These are phyloP conservation scores for Pittosporum tobira DNA, from an alignment of 129 eudicot genomes.

Conservation along the genomic window DNA sequence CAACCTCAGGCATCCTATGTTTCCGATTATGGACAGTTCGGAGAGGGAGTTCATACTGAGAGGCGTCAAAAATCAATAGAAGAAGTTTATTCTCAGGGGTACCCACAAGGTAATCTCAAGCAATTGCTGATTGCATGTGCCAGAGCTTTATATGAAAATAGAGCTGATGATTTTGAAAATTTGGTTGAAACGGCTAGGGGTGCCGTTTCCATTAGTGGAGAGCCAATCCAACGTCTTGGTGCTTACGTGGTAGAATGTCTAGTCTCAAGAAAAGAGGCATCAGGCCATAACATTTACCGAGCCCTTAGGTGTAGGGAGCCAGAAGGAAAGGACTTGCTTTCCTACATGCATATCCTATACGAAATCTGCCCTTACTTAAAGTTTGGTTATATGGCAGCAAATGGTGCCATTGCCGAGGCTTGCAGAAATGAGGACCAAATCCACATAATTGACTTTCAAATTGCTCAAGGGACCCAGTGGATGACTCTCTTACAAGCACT, in stretches of 20 bases:
- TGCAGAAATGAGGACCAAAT: slow-evolving; percentile 20
- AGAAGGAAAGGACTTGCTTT: slow-evolving; percentile 17
- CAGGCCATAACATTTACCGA: slow-evolving; percentile 36
- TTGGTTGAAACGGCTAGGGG: slow-evolving; percentile 19
- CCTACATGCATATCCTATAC: slow-evolving; percentile 27
- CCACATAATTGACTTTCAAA: slow-evolving; percentile 21
- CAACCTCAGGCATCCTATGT: slow-evolving; percentile 12
- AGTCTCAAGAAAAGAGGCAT: slow-evolving; percentile 36
- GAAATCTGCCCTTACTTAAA: slow-evolving; percentile 28
- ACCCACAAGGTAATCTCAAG: slow-evolving; percentile 32
- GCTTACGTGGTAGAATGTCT: slow-evolving; percentile 47
- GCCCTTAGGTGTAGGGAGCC: slow-evolving; percentile 40
- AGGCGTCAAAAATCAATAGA: slow-evolving; percentile 18
- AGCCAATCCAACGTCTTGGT: slow-evolving; percentile 48
- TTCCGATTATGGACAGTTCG: slow-evolving; percentile 4
- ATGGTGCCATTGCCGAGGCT: slow-evolving; percentile 24
- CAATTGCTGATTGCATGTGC: slow-evolving; percentile 41
- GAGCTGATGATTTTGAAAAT: slow-evolving; percentile 23
- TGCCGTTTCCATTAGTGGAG: slow-evolving; percentile 33
- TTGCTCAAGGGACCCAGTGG: no score
- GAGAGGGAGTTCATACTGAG: slow-evolving; percentile 7
- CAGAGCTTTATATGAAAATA: slow-evolving; percentile 29
- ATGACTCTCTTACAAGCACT: slow-evolving; percentile 24
- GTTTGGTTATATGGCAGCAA: slow-evolving; percentile 31
- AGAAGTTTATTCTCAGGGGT: slow-evolving; percentile 3